Evolutionary conservation across 495 filamentous ascomycete species (phyloP).

Genomic region (Collariella sp.): DNA sequence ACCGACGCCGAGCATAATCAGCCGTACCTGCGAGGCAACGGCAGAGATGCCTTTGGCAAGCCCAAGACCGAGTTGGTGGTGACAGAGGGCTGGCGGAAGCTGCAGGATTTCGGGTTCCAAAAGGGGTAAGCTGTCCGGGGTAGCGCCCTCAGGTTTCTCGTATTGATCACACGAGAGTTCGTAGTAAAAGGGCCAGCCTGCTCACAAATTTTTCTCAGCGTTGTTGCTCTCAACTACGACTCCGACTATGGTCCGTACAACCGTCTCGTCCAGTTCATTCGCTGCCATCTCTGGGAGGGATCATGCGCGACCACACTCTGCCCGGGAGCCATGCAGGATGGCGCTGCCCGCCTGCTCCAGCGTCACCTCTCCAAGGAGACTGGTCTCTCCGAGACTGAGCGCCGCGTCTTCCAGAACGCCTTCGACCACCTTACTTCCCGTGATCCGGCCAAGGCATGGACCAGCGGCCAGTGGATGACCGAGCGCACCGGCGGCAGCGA

Average conservation of each 20-base stretch:
- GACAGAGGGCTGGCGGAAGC: constrained; percentile 48
- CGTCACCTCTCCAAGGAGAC: constrained; percentile 35
- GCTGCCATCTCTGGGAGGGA: constrained; percentile 55
- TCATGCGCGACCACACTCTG: constrained; percentile 57
- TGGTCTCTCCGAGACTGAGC: constrained; percentile 17
- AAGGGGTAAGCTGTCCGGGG: constrained; percentile 30
- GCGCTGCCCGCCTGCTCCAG: constrained; percentile 54
- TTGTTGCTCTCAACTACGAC: constrained; percentile 50
- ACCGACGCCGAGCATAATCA: constrained; percentile 52
- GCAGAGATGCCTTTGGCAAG: constrained; percentile 43
- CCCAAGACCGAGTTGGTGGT: constrained; percentile 42
- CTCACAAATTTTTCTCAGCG: constrained; percentile 14
- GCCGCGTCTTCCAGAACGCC: constrained; percentile 41
- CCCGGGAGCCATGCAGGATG: constrained; percentile 63
- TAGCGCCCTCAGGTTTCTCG: background rate
- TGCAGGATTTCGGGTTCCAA: constrained; percentile 45
- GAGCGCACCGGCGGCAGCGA: constrained; percentile 69
- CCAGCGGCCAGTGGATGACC: constrained; percentile 81
- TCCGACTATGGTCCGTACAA: constrained; percentile 35
- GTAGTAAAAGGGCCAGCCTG: background rate
- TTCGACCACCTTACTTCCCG: constrained; percentile 44
- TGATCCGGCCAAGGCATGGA: constrained; percentile 55
- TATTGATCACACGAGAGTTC: background rate
- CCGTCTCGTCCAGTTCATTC: constrained; percentile 47
- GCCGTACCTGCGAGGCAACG: constrained; percentile 44